Percentiles rank a stretch among this genome's conserved stretches.
Conservation (phyloP, 768 basidiomycete species). For the Cystofilobasidium capitatum region DNA sequence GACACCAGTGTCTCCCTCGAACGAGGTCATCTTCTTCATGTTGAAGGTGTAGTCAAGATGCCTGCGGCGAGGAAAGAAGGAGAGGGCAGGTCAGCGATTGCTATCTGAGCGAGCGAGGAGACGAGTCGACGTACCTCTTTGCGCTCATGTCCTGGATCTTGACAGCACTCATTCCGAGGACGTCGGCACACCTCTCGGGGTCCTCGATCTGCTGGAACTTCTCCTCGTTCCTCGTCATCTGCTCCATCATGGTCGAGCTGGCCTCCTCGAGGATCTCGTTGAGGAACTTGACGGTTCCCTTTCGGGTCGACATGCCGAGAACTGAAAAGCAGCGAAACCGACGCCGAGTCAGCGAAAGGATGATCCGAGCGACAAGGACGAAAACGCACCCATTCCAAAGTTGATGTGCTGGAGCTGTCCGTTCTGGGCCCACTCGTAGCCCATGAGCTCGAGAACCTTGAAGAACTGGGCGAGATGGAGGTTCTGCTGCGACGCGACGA, state of each 20-base stretch:
- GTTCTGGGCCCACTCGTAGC: slow-evolving; percentile 63
- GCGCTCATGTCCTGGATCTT: slow-evolving; percentile 98
- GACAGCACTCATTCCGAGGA: slow-evolving; percentile 88
- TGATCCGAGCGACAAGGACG: background rate
- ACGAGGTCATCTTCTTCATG: slow-evolving; percentile 86
- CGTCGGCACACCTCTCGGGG: slow-evolving; percentile 63
- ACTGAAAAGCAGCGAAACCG: slow-evolving; percentile 46
- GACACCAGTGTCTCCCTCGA: slow-evolving; percentile 87
- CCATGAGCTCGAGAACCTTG: slow-evolving; percentile 84
- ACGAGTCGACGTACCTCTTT: slow-evolving; percentile 54
- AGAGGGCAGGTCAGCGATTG: background rate
- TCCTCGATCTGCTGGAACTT: slow-evolving; percentile 84
- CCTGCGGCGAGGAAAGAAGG: slow-evolving; percentile 2
- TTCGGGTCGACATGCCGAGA: slow-evolving; percentile 75
- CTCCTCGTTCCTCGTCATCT: slow-evolving; percentile 88
- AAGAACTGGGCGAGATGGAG: slow-evolving; percentile 84
- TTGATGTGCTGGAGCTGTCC: slow-evolving; percentile 74
- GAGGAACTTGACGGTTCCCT: slow-evolving; percentile 88
- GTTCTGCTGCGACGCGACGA: slow-evolving; percentile 56
- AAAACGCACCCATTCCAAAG: slow-evolving; percentile 33
- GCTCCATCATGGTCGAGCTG: slow-evolving; percentile 80
- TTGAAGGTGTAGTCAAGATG: slow-evolving; percentile 77
- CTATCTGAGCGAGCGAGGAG: background rate
- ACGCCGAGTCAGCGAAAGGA: background rate
- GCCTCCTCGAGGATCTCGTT: slow-evolving; percentile 77